A percentile compares a stretch with the other conserved stretches of the same genome.
These are phyloP conservation scores for Podaxis rugospora DNA, from an alignment of 768 basidiomycete genomes.

Conservation along the genomic window DNA sequence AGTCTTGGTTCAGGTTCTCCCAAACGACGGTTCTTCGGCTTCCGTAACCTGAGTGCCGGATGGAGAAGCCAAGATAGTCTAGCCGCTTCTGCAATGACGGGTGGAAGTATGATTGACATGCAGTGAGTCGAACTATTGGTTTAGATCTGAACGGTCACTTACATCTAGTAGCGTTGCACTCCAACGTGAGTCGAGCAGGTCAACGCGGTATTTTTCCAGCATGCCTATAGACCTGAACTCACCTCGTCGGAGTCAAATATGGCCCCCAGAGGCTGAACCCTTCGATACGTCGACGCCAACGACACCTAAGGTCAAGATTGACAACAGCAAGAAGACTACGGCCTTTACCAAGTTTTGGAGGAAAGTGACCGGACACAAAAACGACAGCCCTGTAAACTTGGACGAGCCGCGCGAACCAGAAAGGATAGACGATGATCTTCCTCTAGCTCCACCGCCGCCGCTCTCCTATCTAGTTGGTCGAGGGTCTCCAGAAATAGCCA, in stretches of 20 bases:
- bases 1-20: conserved; percentile 67
- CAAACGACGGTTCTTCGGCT: conserved; percentile 73
- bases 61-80: conserved; percentile 82
- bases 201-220: conserved; percentile 24
- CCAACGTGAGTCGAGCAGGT: conserved; percentile 53
- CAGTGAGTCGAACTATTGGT: conserved; percentile 53
- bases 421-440: conserved; percentile 62
- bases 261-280: conserved; percentile 38
- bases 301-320: conserved; percentile 40
- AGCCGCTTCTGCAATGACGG: conserved; percentile 70
- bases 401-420: conserved; percentile 29
- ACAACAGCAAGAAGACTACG: conserved; percentile 62
- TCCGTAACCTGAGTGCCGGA: conserved; percentile 63
- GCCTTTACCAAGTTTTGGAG: conserved; percentile 81
- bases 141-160: conserved; percentile 1
- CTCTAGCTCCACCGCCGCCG: conserved; percentile 87
- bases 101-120: conserved; percentile 91
- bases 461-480: conserved; percentile 81
- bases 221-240: conserved; percentile 33
- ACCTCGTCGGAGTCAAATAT: conserved; percentile 48
- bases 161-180: conserved; percentile 58
- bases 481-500: conserved; percentile 41
- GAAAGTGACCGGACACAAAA: conserved; percentile 59
- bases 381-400: conserved; percentile 24
- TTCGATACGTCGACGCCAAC: conserved; percentile 14